These are phyloP conservation scores for Ampelomyces quisqualis DNA, from an alignment of 2,329 filamentous ascomycete genomes.

Conservation along the genomic window DNA sequence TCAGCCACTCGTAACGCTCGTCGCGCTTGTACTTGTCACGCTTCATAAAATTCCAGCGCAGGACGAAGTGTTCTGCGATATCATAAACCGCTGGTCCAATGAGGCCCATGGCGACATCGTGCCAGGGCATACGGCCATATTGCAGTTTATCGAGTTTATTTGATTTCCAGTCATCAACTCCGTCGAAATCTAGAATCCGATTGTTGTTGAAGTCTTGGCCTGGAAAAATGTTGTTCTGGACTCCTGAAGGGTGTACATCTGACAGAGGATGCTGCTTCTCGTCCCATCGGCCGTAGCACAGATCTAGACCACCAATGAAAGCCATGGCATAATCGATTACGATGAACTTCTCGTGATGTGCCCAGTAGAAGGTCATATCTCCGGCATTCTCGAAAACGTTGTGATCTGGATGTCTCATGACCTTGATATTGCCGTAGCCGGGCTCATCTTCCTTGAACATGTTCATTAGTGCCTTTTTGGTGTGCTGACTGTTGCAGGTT, in stretches of 20 bases:
- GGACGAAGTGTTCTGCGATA: slow-evolving; percentile 90
- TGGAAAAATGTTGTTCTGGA: slow-evolving; percentile 83
- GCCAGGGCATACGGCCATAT: slow-evolving; percentile 96
- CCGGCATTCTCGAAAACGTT: slow-evolving; percentile 90
- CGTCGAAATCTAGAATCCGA: slow-evolving; percentile 91
- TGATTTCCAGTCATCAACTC: slow-evolving; percentile 85
- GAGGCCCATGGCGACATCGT: slow-evolving; percentile 91
- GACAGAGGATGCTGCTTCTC: slow-evolving; percentile 78
- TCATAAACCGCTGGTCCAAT: slow-evolving; percentile 88
- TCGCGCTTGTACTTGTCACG: slow-evolving; percentile 97
- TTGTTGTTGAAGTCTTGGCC: slow-evolving; percentile 99
- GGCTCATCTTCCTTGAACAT: slow-evolving; percentile 80
- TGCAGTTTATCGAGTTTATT: slow-evolving; percentile 92
- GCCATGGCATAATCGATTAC: slow-evolving; percentile 89
- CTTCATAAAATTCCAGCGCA: slow-evolving; percentile 96
- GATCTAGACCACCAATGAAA: slow-evolving; percentile 90
- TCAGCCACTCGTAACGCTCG: slow-evolving; percentile 78
- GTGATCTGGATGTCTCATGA: slow-evolving; percentile 92
- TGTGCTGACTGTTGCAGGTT: slow-evolving; percentile 90
- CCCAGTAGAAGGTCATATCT: slow-evolving; percentile 98
- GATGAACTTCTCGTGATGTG: slow-evolving; percentile 97
- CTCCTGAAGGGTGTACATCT: slow-evolving; percentile 82
- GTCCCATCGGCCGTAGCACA: slow-evolving; percentile 97
- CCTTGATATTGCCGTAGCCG: slow-evolving; percentile 82
- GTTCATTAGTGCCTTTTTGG: slow-evolving; percentile 79